Evolutionary conservation across 2,329 filamentous ascomycete species (phyloP).

Genomic region (Colletotrichum sp.): DNA sequence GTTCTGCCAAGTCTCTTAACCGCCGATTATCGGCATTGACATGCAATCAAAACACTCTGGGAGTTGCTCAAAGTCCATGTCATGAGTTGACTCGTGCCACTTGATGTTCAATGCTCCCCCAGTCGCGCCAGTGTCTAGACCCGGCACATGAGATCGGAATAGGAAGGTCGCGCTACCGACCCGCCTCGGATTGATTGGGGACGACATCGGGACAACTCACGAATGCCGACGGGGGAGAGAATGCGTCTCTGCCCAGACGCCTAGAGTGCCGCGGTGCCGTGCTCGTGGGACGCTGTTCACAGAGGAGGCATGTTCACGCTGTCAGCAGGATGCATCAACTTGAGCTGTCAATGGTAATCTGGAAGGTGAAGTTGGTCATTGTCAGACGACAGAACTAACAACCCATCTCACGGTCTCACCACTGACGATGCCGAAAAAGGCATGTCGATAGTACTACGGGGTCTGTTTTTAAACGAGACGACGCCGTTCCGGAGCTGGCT

Average conservation of each 20-base stretch:
- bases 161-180: neutral
- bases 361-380: too few relatives aligned
- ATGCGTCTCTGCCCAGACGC: neutral
- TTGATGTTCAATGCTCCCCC: neutral
- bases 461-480: neutral
- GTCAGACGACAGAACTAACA: neutral
- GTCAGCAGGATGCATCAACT: neutral
- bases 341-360: neutral
- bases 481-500: neutral
- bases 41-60: neutral
- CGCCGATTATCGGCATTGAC: neutral
- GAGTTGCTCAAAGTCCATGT: neutral
- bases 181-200: neutral
- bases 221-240: neutral
- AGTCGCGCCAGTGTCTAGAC: neutral
- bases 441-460: neutral
- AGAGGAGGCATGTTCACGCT: too few relatives aligned
- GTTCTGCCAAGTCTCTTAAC: neutral
- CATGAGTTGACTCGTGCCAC: neutral
- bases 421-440: neutral
- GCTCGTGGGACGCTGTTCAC: neutral
- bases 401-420: neutral
- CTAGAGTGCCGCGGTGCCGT: conserved; percentile 4
- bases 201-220: neutral
- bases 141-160: conserved; percentile 3